Percentiles rank a stretch among this genome's conserved stretches.
phyloP scores from a whole-genome alignment of 495 filamentous ascomycete species.

The Talaromyces borbonicus region DNA sequence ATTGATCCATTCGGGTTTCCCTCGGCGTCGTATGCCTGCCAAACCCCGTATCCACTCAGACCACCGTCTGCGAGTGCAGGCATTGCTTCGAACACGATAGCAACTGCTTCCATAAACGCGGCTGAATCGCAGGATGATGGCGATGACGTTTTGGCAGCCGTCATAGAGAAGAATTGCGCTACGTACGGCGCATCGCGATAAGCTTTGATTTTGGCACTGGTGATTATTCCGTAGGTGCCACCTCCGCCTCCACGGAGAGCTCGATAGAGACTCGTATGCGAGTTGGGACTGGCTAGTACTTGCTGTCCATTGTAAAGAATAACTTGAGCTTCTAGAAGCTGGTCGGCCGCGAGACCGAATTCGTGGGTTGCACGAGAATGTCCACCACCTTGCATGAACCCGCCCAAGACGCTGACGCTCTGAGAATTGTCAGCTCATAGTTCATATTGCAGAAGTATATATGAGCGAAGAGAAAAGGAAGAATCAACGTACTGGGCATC shows the following conservation, averaged over 20 bases:
- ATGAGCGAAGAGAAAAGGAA: neutral
- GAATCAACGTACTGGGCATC: slow-evolving; percentile 9
- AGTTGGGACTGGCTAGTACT: neutral
- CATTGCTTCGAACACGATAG: slow-evolving; percentile 15
- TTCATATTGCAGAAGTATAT: too few species aligned
- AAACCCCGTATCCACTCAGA: neutral
- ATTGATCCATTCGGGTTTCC: neutral
- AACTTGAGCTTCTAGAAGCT: slow-evolving; percentile 18
- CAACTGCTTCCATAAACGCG: slow-evolving; percentile 28
- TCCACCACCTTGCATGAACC: slow-evolving; percentile 13
- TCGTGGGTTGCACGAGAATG: slow-evolving; percentile 4
- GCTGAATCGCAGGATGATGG: slow-evolving; percentile 19
- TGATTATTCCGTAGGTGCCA: slow-evolving; percentile 28
- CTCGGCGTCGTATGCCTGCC: neutral
- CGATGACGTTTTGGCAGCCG: slow-evolving; percentile 13
- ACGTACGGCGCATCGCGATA: neutral
- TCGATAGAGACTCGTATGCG: slow-evolving; percentile 48
- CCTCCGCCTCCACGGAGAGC: slow-evolving; percentile 23
- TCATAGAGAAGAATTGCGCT: neutral
- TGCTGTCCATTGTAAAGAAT: slow-evolving; percentile 28
- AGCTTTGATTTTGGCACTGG: slow-evolving; percentile 13
- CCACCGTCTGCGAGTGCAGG: neutral
- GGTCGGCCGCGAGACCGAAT: slow-evolving; percentile 11
- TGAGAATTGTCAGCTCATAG: neutral
- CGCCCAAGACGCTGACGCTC: slow-evolving; percentile 14